Evolutionary conservation across 2,329 filamentous ascomycete species (phyloP), one percentile per base, ranked within the genome.

Genomic region (Xylariales sp.): DNA sequence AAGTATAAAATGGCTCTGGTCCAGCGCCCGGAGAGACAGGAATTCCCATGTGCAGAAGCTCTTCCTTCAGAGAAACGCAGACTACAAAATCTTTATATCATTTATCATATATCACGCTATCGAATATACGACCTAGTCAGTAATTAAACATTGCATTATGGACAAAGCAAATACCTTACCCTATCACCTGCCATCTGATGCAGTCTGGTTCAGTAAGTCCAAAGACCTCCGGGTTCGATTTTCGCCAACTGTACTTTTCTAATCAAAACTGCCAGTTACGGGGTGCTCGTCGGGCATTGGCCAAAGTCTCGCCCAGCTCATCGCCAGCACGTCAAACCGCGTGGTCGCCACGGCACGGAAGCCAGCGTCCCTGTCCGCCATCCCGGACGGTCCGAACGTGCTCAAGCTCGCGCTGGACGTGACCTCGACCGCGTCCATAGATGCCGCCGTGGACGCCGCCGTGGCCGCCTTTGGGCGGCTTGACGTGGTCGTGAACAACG

Each of bases 391-490:
- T 6, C 47, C 53, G 28, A 28, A 50, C 34, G 46, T 72, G 20
- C 58, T 74, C 42, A 72, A 69, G 43, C 50, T 74, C 3, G 48
- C 54, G 0, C 54, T 76, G 3, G 70, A 76, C 39, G 70, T 76
- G 2, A 72, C 66, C 0, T 70, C 61, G 0, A 42, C 46, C 0
- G 16, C 36, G 1, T 60, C 61, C 1, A 61, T 72, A 40, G 46
- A 59, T 7, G 36, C 38, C 2, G 65, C 66, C 0, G 46, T 72
- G 12, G 19, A 39, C 0, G 43, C 50, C 0, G 53, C 66, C 2
- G 51, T 59, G 2, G 38, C 43, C 1, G 37, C 55, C 6, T 66
- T 66, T 21, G 62, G 63, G 4, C 50, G 54, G 12, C 37, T 62
- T 28, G 59, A 62, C 24, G 48, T 61, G 4, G 45, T 62, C 2